Evolutionary conservation across 176 grass and related monocot genomes (phyloP).

Genomic region (Lolium rigidum): DNA sequence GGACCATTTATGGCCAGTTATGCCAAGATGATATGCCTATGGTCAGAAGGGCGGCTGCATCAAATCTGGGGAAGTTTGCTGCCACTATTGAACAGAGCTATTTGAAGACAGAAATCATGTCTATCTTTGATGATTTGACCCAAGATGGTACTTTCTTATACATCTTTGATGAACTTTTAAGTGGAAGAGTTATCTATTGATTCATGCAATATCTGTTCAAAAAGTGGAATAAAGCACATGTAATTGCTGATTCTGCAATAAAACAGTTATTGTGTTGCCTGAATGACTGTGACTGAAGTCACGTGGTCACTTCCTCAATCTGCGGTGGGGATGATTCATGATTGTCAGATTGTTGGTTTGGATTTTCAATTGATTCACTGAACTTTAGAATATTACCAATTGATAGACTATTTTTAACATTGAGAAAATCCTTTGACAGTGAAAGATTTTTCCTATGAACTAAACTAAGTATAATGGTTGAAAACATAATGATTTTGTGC

Average conservation of each 20-base stretch:
- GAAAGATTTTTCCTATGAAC: neutral
- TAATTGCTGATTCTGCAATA: neutral
- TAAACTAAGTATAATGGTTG: neutral
- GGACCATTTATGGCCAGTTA: conserved; percentile 54
- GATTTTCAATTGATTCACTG: conserved; percentile 50
- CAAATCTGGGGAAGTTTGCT: conserved; percentile 89
- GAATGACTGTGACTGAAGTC: neutral
- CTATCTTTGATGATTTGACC: conserved; percentile 89
- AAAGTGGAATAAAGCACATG: neutral
- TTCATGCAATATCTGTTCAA: neutral
- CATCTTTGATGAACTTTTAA: neutral
- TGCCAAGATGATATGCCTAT: conserved; percentile 25
- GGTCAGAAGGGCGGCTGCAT: conserved; percentile 88
- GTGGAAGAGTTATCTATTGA: neutral
- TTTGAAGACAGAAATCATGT: conserved; percentile 83
- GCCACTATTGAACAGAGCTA: conserved; percentile 72
- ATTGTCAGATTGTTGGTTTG: neutral
- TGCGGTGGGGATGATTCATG: neutral
- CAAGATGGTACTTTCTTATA: conserved; percentile 72
- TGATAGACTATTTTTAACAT: neutral
- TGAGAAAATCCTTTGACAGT: neutral
- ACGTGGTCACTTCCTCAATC: neutral
- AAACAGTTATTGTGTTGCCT: neutral
- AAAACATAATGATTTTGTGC: neutral
- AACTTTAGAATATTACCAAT: neutral